phyloP scores from a whole-genome alignment of 2,329 filamentous ascomycete genomes.

The Exophiala sp. region DNA sequence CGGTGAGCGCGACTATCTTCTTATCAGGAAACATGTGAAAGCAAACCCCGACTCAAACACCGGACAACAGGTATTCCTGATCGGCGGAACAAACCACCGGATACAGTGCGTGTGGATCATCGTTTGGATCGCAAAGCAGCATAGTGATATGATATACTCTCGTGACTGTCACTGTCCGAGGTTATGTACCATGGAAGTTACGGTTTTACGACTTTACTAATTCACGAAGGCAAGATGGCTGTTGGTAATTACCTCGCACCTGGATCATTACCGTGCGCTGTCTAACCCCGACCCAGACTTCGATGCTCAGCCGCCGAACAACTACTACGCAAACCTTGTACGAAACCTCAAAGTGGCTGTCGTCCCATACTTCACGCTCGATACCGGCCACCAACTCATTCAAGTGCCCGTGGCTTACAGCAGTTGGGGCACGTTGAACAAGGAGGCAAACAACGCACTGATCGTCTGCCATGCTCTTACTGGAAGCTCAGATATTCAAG shows the following conservation, averaged over 20 bases:
- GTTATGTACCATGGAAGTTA: neutral
- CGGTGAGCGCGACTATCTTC: neutral
- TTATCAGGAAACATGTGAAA: neutral
- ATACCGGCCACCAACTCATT: slow-evolving; percentile 77
- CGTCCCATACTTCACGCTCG: slow-evolving; percentile 83
- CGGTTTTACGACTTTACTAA: neutral
- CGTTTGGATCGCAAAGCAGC: neutral
- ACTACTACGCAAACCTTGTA: slow-evolving; percentile 82
- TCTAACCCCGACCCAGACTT: neutral
- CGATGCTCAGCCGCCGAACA: slow-evolving; percentile 38
- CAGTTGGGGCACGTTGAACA: slow-evolving; percentile 56
- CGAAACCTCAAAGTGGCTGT: slow-evolving; percentile 82
- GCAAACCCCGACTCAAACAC: slow-evolving; percentile 9
- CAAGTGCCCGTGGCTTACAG: slow-evolving; percentile 69
- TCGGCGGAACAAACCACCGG: neutral
- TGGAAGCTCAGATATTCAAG: slow-evolving; percentile 52
- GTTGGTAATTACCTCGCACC: neutral
- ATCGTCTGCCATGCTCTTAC: slow-evolving; percentile 56
- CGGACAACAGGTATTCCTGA: neutral
- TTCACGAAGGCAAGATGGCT: neutral
- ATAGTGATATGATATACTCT: neutral
- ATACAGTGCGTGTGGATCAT: neutral
- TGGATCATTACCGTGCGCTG: neutral
- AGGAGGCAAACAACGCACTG: slow-evolving; percentile 58
- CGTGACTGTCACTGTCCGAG: neutral